Conservation (phyloP, 2,329 filamentous ascomycete genomes). For the Cyclaneusma minus region DNA sequence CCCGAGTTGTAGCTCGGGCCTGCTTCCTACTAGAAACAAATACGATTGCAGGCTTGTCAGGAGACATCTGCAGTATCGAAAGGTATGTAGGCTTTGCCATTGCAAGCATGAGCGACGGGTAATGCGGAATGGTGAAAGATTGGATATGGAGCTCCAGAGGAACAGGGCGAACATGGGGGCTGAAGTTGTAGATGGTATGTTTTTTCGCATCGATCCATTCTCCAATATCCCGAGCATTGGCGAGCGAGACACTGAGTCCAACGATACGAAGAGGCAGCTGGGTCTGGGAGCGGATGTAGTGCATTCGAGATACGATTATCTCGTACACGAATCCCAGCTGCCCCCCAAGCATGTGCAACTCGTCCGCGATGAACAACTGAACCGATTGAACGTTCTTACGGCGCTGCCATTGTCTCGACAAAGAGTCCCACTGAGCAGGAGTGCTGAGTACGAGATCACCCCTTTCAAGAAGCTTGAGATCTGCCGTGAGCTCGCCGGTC, state of each 20-base stretch:
- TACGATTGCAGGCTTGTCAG: slow-evolving; percentile 77
- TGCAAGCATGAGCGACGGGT: slow-evolving; percentile 93
- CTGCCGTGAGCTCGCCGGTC: slow-evolving; percentile 80
- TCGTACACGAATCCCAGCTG: slow-evolving; percentile 83
- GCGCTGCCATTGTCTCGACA: slow-evolving; percentile 92
- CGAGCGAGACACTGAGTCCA: slow-evolving; percentile 78
- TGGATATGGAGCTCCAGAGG: slow-evolving; percentile 90
- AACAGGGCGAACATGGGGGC: slow-evolving; percentile 74
- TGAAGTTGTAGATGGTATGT: slow-evolving; percentile 98
- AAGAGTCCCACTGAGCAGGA: slow-evolving; percentile 85
- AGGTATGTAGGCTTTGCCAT: slow-evolving; percentile 94
- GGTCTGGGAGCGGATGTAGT: slow-evolving; percentile 81
- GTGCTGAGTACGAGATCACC: slow-evolving; percentile 88
- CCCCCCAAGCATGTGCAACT: slow-evolving; percentile 84
- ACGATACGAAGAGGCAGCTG: slow-evolving; percentile 76
- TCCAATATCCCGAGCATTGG: slow-evolving; percentile 85
- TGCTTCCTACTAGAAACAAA: slow-evolving; percentile 94
- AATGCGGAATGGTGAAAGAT: slow-evolving; percentile 89
- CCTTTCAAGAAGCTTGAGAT: slow-evolving; percentile 74
- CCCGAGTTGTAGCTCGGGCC: slow-evolving; percentile 70
- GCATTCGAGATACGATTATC: slow-evolving; percentile 93
- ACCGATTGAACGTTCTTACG: slow-evolving; percentile 90
- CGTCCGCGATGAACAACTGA: slow-evolving; percentile 84
- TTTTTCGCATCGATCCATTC: slow-evolving; percentile 98
- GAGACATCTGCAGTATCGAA: slow-evolving; percentile 74